Percentiles rank a stretch among this genome's conserved stretches.
phyloP scores from a whole-genome alignment of 805 yeast species.

The Teunomyces panamensis region DNA sequence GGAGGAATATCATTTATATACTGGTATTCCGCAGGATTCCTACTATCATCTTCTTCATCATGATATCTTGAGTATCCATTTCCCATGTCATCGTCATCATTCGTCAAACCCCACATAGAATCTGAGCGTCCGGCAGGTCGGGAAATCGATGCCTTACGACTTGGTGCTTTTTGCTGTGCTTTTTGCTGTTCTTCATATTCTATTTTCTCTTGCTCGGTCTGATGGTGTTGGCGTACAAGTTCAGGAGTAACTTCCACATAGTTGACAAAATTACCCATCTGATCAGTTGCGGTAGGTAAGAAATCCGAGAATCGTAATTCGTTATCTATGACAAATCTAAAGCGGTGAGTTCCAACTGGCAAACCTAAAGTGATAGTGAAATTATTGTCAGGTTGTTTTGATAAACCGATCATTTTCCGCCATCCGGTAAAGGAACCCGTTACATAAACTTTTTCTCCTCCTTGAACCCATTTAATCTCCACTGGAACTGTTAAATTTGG shows the following conservation, averaged over 20 bases:
- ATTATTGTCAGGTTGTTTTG: slow-evolving; percentile 49
- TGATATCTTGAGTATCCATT: slow-evolving; percentile 75
- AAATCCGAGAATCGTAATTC: slow-evolving; percentile 85
- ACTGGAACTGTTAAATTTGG: slow-evolving; percentile 45
- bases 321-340: slow-evolving; percentile 90
- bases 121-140: slow-evolving; percentile 42
- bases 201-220: slow-evolving; percentile 14
- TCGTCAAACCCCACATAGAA: slow-evolving; percentile 60
- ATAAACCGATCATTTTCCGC: slow-evolving; percentile 94
- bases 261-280: slow-evolving; percentile 92
- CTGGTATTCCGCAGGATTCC: slow-evolving; percentile 19
- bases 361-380: slow-evolving; percentile 70
- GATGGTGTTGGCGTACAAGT: slow-evolving; percentile 29
- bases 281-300: slow-evolving; percentile 95
- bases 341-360: slow-evolving; percentile 90
- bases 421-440: slow-evolving; percentile 98
- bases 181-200: slow-evolving; percentile 18
- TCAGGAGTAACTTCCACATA: slow-evolving; percentile 72
- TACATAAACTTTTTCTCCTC: slow-evolving; percentile 93
- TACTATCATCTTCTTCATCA: slow-evolving; percentile 45
- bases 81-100: slow-evolving; percentile 80
- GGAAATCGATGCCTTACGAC: slow-evolving; percentile 31
- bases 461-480: slow-evolving; percentile 89
- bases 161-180: slow-evolving; percentile 14
- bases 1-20: slow-evolving; percentile 76